Percentiles rank a stretch among this genome's conserved stretches.
Conservation (phyloP, 2,329 filamentous ascomycete species). For the Pseudocercospora pini-densiflorae region DNA sequence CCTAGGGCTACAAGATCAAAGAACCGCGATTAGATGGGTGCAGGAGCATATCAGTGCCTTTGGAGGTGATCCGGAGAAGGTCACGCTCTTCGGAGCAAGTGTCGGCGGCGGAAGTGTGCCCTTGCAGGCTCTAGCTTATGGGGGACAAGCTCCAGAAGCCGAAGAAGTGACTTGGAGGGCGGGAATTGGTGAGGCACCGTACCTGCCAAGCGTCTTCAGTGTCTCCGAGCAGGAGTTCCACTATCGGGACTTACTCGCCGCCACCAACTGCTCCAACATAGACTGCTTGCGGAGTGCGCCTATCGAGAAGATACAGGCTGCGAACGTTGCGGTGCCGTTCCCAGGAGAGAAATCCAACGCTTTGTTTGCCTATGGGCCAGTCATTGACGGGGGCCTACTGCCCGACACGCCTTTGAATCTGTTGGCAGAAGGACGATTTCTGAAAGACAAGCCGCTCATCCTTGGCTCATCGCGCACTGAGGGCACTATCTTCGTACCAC, state of each 20-base stretch:
- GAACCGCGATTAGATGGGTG: constrained; percentile 40
- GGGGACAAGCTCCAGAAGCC: constrained; percentile 36
- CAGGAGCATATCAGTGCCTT: constrained; percentile 28
- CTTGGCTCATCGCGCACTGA: constrained; percentile 61
- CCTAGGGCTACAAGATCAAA: constrained; percentile 35
- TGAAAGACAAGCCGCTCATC: constrained; percentile 56
- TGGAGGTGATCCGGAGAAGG: constrained; percentile 33
- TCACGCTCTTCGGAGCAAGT: constrained; percentile 57
- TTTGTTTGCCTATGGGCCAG: constrained; percentile 54
- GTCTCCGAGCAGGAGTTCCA: constrained; percentile 52
- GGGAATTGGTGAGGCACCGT: constrained; percentile 55
- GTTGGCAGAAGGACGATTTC: constrained; percentile 51
- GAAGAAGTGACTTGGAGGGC: constrained; percentile 53
- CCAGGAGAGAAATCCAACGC: constrained; percentile 47
- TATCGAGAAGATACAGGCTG: constrained; percentile 45
- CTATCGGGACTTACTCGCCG: constrained; percentile 52
- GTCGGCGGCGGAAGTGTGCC: constrained; percentile 67
- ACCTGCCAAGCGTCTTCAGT: constrained; percentile 50
- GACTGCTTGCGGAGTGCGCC: constrained; percentile 53
- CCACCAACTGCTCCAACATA: constrained; percentile 52
- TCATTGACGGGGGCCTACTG: constrained; percentile 53
- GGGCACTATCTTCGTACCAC: constrained; percentile 63
- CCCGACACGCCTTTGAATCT: constrained; percentile 51
- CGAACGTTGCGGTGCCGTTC: constrained; percentile 49
- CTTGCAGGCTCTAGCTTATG: constrained; percentile 61